A percentile compares a stretch with the other conserved stretches of the same genome.
Evolutionary conservation across 1,284 basidiomycete genomes (phyloP).

Genomic region (Apiotrichum sp.): DNA sequence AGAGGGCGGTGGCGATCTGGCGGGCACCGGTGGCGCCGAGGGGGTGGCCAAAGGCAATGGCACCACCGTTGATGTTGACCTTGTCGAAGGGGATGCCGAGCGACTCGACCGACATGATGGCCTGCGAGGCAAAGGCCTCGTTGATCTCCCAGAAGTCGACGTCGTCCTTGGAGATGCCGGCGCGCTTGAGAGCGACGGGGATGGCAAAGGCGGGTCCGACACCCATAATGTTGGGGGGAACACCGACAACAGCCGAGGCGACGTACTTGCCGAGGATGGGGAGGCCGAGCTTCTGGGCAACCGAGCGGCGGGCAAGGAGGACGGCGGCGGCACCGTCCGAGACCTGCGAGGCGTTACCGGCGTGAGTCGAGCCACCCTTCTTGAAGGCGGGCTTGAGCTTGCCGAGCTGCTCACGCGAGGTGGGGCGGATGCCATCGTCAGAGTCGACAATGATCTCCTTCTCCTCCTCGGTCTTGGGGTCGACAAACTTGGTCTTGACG

Average conservation of each 20-base stretch:
- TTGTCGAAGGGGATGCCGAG: slow-evolving; percentile 68
- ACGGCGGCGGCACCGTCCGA: slow-evolving; percentile 98
- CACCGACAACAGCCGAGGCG: slow-evolving; percentile 66
- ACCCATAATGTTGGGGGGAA: slow-evolving; percentile 82
- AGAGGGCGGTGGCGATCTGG: slow-evolving; percentile 78
- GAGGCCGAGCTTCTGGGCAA: slow-evolving; percentile 80
- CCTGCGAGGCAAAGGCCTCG: slow-evolving; percentile 86
- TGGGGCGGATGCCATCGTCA: slow-evolving; percentile 89
- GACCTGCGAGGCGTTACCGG: slow-evolving; percentile 86
- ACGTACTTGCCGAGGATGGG: slow-evolving; percentile 92
- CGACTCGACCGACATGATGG: slow-evolving; percentile 69
- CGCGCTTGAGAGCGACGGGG: slow-evolving; percentile 69
- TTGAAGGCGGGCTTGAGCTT: slow-evolving; percentile 94
- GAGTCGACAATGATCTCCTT: slow-evolving; percentile 69
- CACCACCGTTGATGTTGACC: slow-evolving; percentile 86
- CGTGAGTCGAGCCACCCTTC: slow-evolving; percentile 85
- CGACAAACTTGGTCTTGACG: slow-evolving; percentile 60
- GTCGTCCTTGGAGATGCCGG: slow-evolving; percentile 66
- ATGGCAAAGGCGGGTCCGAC: slow-evolving; percentile 89
- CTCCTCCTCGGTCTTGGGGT: slow-evolving; percentile 80
- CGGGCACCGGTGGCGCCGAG: slow-evolving; percentile 77
- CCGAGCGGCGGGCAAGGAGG: slow-evolving; percentile 74
- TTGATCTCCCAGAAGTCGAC: slow-evolving; percentile 89
- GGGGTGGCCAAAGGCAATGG: slow-evolving; percentile 68
- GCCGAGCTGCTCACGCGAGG: slow-evolving; percentile 73